These are phyloP conservation scores for Boletales sp. DNA, from an alignment of 768 basidiomycete genomes.

Conservation along the genomic window DNA sequence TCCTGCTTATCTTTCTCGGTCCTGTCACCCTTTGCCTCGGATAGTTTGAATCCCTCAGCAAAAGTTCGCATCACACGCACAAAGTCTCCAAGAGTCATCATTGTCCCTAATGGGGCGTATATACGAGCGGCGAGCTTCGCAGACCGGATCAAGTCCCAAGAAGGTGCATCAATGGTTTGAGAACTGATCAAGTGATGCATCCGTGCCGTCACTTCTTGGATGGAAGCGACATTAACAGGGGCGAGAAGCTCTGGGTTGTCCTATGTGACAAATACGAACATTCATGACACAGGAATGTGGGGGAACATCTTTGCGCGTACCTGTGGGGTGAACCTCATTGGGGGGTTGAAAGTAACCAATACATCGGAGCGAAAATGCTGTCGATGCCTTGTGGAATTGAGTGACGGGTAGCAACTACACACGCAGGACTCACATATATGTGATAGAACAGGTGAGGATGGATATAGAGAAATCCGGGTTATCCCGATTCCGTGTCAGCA, in stretches of 20 bases:
- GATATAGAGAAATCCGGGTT: constrained; percentile 70
- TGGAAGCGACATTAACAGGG: constrained; percentile 59
- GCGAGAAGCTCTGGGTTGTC: constrained; percentile 67
- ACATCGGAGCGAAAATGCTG: constrained; percentile 89
- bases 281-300: not conserved
- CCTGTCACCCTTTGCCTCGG: constrained; percentile 28
- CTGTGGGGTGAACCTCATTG: constrained; percentile 63
- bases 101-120: constrained; percentile 85
- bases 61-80: constrained; percentile 74
- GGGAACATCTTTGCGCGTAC: constrained; percentile 28
- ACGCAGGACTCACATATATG: constrained; percentile 57
- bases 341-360: constrained; percentile 75
- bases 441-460: constrained; percentile 74
- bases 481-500: constrained; percentile 64
- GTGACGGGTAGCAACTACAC: not conserved
- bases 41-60: constrained; percentile 67
- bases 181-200: constrained; percentile 69
- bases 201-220: constrained; percentile 56
- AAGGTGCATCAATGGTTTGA: constrained; percentile 81
- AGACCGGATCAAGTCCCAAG: constrained; percentile 73
- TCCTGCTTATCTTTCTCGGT: constrained; percentile 21
- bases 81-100: constrained; percentile 81
- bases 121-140: constrained; percentile 77
- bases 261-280: constrained; percentile 30
- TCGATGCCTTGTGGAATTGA: constrained; percentile 54